Evolutionary conservation across 2,329 filamentous ascomycete species (phyloP), one percentile per base, ranked within the genome.

Genomic region (Nemania abortiva): DNA sequence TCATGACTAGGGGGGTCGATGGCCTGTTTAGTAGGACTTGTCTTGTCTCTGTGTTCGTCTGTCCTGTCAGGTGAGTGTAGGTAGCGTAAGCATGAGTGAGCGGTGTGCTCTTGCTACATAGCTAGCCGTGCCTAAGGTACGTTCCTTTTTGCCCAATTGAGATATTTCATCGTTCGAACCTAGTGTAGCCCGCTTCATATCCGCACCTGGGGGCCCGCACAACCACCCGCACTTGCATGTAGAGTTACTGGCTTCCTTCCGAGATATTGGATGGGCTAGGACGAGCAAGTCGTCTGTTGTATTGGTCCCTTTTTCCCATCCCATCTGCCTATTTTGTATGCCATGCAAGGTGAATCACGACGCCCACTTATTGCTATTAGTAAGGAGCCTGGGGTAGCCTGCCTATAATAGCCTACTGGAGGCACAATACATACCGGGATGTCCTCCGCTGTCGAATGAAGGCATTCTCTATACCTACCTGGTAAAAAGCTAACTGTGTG

Each of bases 21-120:
- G 9, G 15, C 20, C 37, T 47, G 24, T 39, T 55, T 29, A 59
- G 54, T 59, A 52, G 39, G 45, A 58, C 56, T 13, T 57, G 45
- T 31, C 15, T 31, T 13, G 34, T 54, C 31, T 24, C 22, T 57
- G 20, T 34, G 34, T 62, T 52, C 20, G 20, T 45, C 31, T 13
- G 59, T 54, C 24, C 31, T n/a, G 59, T 54, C 24, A 50, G 52
- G 64, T 53, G 37, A 63, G 49, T 50, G 55, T 50, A 58, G 50
- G 27, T 59, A 64, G 56, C 50, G 56, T 62, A 62, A 62, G 63
- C 57, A 66, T 20, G 63, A 65, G 53, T 58, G 63, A 66, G 63
- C 58, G 39, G 58, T 66, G 57, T 61, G 47, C 24, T 66, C 52
- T 53, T 65, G 34, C 37, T 62, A 27, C 45, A 45, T 52, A 45